Evolutionary conservation across 441 rosid genomes (phyloP), one percentile per base, ranked within the genome.

Genomic region (Adansonia madagascariensis): DNA sequence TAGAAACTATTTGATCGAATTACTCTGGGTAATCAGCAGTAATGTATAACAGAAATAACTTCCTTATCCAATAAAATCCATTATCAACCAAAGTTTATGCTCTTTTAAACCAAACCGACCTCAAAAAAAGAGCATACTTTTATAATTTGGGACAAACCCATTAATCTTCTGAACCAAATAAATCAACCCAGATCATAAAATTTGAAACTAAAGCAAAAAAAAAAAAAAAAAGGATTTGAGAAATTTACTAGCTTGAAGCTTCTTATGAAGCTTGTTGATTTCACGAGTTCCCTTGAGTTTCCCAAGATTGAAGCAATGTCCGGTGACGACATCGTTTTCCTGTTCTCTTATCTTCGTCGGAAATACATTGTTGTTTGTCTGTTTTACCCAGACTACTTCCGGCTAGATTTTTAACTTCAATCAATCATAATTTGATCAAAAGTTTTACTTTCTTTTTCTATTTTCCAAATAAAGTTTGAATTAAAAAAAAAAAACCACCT

Each of bases 211-310:
- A 35, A 39, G n/a, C 27, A 14, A 9, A 46, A 22, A 57, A 2
- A 8, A 11, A 76, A 39, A 1, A 11, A 49, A 49, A 57, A 27
- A 61, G n/a, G 49, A 11, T 31, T 49, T n/a, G 10, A 79, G 73
- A 59, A 2, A 78, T 85, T 78, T 64, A 92, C 98, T 78, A 81
- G 91, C 78, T 81, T 88, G 96, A 71, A 94, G 97, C 89, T 82
- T 92, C 85, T 89, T 95, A 75, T 92, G 99, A 93, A 96, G 79
- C 89, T 90, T 94, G 82, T 94, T 94, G 91, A 96, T 96, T 71
- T 96, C 97, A 3, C 98, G 68, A 94, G 97, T 84, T 94, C 91
- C 80, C 83, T 89, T 24, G 97, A 89, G 80, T 82, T 86, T 0
- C 92, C 97, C 82, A 92, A 59, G 31, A 96, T 94, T 56, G 84